Evolutionary conservation across 73 alveolate genomes (phyloP), one percentile per base, ranked within the genome.

Genomic region (Effrenium voratum): DNA sequence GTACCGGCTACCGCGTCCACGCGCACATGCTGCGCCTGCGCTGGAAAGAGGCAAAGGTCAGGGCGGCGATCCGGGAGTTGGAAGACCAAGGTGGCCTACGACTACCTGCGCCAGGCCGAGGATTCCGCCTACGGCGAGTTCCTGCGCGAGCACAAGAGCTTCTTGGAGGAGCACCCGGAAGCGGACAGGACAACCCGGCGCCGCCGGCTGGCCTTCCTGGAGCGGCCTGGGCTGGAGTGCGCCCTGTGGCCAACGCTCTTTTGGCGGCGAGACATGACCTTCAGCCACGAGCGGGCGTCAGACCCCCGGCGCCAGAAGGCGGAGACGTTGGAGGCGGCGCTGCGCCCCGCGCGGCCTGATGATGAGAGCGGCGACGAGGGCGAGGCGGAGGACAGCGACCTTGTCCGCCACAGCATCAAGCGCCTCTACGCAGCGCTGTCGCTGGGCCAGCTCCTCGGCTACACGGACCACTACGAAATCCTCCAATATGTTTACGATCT

Each of bases 401-500:
- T n/a, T 38, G 93, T 79, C 36, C 38, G 93, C 30, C 93, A 84
- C 80, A 84, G 93, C 44, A 30, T 57, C 93, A 84, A 84, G 60
- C 76, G 93, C 0, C 52, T 80, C 93, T 84, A 84, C 28, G 77
- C 93, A 24, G 55, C 93, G 13, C 57, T 84, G 45, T 79, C 93
- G 40, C 16, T 57, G 59, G 19, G 49, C 41, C 81, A 79, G 28
- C 93, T 41, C 43, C 19, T 84, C 80, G 79, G 80, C 44, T 84
- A 84, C 49, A 80, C 81, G 60, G 34, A 60, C 57, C 0, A n/a
- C 60, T 84, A 84, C 80, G 93, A 84, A 8, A 26, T 84, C 19
- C 46, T 84, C 52, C 93, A 84, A 5, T 84, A 52, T 22, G 93
- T 80, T 32, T 84, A 55, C 60, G 93, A 84, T 47, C 93, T 84